Evolutionary conservation across 2,329 filamentous ascomycete species (phyloP).

Genomic region (Colletotrichum sp.): DNA sequence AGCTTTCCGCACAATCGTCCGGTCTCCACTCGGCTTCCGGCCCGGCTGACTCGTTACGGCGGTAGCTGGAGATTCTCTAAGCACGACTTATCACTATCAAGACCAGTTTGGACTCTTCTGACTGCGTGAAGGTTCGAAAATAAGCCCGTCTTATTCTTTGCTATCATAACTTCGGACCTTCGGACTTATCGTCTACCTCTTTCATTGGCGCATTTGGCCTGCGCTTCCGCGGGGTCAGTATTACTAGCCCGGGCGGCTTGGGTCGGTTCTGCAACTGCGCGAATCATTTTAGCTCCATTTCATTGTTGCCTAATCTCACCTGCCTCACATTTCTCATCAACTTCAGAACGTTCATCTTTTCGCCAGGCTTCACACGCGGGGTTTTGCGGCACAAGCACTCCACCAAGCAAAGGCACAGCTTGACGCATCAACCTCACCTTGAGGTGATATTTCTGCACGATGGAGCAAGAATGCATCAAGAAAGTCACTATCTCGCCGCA

Average conservation of each 20-base stretch:
- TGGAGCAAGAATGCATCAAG: background rate
- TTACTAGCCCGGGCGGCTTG: background rate
- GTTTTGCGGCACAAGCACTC: background rate
- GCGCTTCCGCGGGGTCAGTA: background rate
- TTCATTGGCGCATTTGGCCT: background rate
- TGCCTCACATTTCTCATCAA: background rate
- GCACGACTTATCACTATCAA: background rate
- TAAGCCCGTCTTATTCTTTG: background rate
- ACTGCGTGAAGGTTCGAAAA: background rate
- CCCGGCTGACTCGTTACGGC: background rate
- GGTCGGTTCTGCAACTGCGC: background rate
- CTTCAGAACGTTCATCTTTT: background rate
- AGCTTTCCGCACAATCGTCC: background rate
- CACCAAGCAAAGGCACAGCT: background rate
- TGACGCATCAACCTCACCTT: background rate
- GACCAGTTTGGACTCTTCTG: background rate
- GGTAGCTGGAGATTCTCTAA: background rate
- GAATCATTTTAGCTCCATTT: background rate
- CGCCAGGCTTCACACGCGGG: background rate
- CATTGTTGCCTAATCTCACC: background rate
- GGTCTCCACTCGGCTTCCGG: background rate
- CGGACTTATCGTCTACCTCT: background rate
- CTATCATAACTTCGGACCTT: background rate
- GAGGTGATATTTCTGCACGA: background rate
- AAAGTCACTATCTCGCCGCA: constrained; percentile 20